phyloP scores from a whole-genome alignment of 768 basidiomycete genomes.

The Leucocoprinus leucothites region DNA sequence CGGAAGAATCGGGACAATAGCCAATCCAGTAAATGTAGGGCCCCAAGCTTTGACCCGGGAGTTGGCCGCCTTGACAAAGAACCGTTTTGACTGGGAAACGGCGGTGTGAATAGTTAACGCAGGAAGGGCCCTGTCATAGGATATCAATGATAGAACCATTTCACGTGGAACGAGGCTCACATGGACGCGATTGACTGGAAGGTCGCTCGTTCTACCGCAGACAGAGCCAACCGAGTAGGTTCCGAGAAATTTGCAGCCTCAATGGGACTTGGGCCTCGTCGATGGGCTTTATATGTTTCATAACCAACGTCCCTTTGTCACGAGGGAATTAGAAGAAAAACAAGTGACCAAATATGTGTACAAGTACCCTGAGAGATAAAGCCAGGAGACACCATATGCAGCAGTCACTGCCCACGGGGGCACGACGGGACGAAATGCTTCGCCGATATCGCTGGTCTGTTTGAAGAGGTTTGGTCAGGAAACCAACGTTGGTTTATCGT shows the following conservation, averaged over 20 bases:
- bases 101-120: conserved; percentile 85
- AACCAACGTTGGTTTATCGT: neutral
- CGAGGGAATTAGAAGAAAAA: conserved; percentile 4
- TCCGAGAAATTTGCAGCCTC: conserved; percentile 73
- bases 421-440: conserved; percentile 79
- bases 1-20: conserved; percentile 70
- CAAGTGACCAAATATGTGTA: neutral
- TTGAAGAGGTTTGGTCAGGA: conserved; percentile 16
- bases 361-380: conserved; percentile 61
- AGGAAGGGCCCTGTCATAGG: conserved; percentile 62
- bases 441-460: conserved; percentile 80
- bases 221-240: conserved; percentile 60
- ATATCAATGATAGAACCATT: conserved; percentile 10
- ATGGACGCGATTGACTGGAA: conserved; percentile 85
- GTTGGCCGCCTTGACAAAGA: conserved; percentile 57
- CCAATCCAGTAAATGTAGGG: conserved; percentile 69
- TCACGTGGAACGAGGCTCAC: conserved; percentile 36
- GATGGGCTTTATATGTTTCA: conserved; percentile 76
- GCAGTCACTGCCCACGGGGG: conserved; percentile 68
- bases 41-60: conserved; percentile 67
- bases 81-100: conserved; percentile 69
- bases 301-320: conserved; percentile 66
- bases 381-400: conserved; percentile 80
- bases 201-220: conserved; percentile 72
- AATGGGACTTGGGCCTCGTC: conserved; percentile 59